phyloP scores from a whole-genome alignment of 345 rosid species.

The Carallia pectinifolia region DNA sequence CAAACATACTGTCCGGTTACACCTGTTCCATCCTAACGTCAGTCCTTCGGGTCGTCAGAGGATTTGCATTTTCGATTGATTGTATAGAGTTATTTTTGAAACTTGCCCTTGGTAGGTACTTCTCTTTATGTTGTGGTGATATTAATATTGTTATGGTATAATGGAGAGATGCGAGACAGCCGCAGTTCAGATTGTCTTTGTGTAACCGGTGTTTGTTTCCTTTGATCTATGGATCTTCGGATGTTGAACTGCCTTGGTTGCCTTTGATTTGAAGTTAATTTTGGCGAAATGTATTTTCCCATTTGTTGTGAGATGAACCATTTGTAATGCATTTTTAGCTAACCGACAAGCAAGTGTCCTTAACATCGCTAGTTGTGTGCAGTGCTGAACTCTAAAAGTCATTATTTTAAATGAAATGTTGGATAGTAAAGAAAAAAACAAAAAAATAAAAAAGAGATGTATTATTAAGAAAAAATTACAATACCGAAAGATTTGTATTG shows the following conservation, averaged over 20 bases:
- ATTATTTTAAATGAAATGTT: too few species aligned
- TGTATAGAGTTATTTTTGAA: conserved; percentile 38
- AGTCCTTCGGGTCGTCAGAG: conserved; percentile 19
- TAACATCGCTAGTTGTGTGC: too few species aligned
- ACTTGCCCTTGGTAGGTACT: conserved; percentile 21
- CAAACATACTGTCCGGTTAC: conserved; percentile 2
- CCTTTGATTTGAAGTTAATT: too few species aligned
- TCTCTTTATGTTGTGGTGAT: not conserved
- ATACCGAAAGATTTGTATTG: too few species aligned
- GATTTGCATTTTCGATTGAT: conserved; percentile 29
- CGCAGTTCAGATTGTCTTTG: conserved; percentile 14
- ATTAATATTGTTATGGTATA: conserved; percentile 8
- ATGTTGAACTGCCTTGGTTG: not conserved
- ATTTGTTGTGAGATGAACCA: too few species aligned
- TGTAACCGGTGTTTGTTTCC: not conserved
- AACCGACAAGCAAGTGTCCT: too few species aligned
- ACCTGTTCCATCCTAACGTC: conserved; percentile 6
- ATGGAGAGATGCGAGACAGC: conserved; percentile 12
- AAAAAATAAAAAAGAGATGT: too few species aligned
- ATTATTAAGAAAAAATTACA: too few species aligned
- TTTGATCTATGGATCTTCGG: not conserved
- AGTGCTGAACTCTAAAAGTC: too few species aligned
- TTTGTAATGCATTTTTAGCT: too few species aligned
- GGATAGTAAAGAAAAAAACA: too few species aligned
- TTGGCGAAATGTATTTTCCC: too few species aligned